Evolutionary conservation across 306 rosid genomes (phyloP).

Genomic region (Ormosia semicastrata): DNA sequence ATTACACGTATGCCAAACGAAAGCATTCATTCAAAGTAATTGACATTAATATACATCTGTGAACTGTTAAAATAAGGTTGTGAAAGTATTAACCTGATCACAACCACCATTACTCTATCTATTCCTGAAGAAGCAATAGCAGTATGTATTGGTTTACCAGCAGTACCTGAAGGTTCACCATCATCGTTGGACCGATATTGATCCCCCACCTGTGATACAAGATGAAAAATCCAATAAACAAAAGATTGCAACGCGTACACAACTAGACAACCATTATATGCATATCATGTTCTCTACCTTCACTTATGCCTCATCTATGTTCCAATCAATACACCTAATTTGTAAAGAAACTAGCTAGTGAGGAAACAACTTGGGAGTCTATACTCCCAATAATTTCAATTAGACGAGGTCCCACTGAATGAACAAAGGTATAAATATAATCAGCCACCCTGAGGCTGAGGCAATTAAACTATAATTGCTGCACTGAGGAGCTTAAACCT

Average conservation of each 20-base stretch:
- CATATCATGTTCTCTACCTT: neutral
- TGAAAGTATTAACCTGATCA: conserved; percentile 63
- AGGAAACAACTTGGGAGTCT: neutral
- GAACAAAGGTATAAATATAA: neutral
- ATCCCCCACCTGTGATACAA: conserved; percentile 70
- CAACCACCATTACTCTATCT: conserved; percentile 96
- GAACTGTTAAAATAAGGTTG: conserved; percentile 2
- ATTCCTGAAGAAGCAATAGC: conserved; percentile 85
- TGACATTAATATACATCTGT: neutral
- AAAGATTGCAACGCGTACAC: neutral
- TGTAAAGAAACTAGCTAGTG: neutral
- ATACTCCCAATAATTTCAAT: neutral
- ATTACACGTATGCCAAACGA: neutral
- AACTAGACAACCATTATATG: neutral
- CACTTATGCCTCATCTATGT: neutral
- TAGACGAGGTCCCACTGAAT: neutral
- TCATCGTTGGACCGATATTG: conserved; percentile 94
- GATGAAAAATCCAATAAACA: neutral
- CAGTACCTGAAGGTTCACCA: conserved; percentile 93
- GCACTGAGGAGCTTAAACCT: neutral
- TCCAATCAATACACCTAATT: neutral
- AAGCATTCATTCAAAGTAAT: neutral
- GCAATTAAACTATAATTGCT: neutral
- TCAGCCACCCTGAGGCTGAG: conserved; percentile 2
- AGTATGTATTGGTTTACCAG: conserved; percentile 89